Conservation (phyloP, 331 rosid genomes). For the Spiraea crenata region DNA sequence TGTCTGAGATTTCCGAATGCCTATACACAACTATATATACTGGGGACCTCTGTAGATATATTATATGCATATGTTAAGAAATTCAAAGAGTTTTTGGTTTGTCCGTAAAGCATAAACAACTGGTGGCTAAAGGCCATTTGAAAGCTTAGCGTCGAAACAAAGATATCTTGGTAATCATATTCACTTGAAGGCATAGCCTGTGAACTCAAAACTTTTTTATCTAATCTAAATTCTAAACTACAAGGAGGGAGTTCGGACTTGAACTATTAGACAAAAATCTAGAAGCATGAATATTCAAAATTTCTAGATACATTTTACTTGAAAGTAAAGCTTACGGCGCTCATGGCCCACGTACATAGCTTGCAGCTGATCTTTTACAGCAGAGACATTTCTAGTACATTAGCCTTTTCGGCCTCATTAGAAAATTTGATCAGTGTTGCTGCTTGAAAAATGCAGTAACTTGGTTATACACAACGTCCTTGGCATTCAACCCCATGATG, state of each 20-base stretch:
- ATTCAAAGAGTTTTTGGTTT: conserved; percentile 41
- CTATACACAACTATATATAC: conserved; percentile 29
- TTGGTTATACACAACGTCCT: conserved; percentile 55
- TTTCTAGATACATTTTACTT: not conserved
- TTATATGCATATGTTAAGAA: not conserved
- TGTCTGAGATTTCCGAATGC: not conserved
- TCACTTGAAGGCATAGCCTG: conserved; percentile 22
- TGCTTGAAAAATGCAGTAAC: conserved; percentile 52
- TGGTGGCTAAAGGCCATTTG: conserved; percentile 32
- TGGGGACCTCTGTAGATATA: not conserved
- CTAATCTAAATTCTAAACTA: conserved; percentile 1
- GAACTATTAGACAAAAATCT: too few relatives aligned
- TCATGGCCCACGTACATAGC: not conserved
- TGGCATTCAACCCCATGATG: conserved; percentile 73
- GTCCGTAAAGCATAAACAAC: conserved; percentile 54
- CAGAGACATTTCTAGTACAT: too few relatives aligned
- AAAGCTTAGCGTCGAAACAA: conserved; percentile 78
- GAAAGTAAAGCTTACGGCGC: not conserved
- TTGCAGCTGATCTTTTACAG: too few relatives aligned
- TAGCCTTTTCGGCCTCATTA: too few relatives aligned
- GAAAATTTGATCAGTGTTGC: conserved; percentile 18
- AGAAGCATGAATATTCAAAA: not conserved
- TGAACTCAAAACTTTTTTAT: conserved; percentile 23
- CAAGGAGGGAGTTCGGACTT: too few relatives aligned
- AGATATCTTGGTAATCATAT: conserved; percentile 29